Conservation (phyloP, 129 eudicot genomes). For the Artemisia argyi region DNA sequence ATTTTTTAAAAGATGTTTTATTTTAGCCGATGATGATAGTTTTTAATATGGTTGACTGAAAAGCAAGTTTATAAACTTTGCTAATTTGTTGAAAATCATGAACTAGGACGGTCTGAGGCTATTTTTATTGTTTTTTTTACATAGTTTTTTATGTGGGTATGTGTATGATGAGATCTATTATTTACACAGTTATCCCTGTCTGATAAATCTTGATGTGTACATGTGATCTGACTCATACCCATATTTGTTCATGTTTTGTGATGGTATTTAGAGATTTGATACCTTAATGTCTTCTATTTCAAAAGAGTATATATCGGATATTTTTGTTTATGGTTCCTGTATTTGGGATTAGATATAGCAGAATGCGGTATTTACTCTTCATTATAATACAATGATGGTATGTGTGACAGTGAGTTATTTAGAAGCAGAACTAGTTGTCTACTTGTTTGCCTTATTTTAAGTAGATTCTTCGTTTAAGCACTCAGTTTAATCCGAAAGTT, state of each 20-base stretch:
- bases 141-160: no score
- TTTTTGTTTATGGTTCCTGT: not conserved
- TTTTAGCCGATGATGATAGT: conserved; percentile 49
- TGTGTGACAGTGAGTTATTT: no score
- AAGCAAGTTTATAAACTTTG: conserved; percentile 26
- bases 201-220: conserved; percentile 55
- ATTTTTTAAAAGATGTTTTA: not conserved
- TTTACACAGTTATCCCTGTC: conserved; percentile 87
- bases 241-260: not conserved
- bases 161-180: conserved; percentile 46
- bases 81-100: conserved; percentile 50
- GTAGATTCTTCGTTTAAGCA: no score
- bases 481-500: no score
- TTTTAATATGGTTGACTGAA: conserved; percentile 36
- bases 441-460: no score
- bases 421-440: no score
- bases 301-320: conserved; percentile 28
- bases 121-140: no score
- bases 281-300: conserved; percentile 12
- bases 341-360: no score
- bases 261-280: not conserved
- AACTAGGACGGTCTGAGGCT: conserved; percentile 98
- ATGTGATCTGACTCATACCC: conserved; percentile 52
- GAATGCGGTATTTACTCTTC: conserved; percentile 21
- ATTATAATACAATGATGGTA: conserved; percentile 7